Conservation (phyloP, 352 stramenopile genomes). For the Plasmopara halstedii region DNA sequence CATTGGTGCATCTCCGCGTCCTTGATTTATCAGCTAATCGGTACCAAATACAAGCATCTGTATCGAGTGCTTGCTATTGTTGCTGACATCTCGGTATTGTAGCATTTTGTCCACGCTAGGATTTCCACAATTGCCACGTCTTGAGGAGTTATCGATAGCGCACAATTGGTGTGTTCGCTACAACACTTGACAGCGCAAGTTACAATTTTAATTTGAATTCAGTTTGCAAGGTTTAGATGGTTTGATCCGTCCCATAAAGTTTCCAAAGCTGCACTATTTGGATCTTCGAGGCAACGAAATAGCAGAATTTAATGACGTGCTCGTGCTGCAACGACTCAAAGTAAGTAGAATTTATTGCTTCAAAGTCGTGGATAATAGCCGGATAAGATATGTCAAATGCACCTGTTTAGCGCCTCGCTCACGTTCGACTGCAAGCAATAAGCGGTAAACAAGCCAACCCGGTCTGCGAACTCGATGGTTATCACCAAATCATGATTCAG, state of each 20-base stretch:
- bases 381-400: neutral
- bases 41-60: conserved; percentile 8
- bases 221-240: conserved; percentile 50
- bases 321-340: conserved; percentile 44
- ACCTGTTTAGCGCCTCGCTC: conserved; percentile 30
- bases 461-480: conserved; percentile 52
- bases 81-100: conserved; percentile 1
- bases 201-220: neutral
- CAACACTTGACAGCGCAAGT: neutral
- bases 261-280: conserved; percentile 60
- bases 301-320: conserved; percentile 25
- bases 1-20: conserved; percentile 51
- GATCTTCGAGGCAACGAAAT: conserved; percentile 68
- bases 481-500: conserved; percentile 39
- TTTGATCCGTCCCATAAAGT: conserved; percentile 53
- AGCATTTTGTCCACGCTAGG: conserved; percentile 51
- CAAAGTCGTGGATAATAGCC: no score
- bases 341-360: no score
- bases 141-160: conserved; percentile 68
- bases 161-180: conserved; percentile 48
- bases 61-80: neutral
- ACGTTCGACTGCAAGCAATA: conserved; percentile 52
- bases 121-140: conserved; percentile 46
- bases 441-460: conserved; percentile 54
- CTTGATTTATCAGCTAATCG: conserved; percentile 75